Conservation (phyloP, 441 rosid species). For the Adansonia madagascariensis region DNA sequence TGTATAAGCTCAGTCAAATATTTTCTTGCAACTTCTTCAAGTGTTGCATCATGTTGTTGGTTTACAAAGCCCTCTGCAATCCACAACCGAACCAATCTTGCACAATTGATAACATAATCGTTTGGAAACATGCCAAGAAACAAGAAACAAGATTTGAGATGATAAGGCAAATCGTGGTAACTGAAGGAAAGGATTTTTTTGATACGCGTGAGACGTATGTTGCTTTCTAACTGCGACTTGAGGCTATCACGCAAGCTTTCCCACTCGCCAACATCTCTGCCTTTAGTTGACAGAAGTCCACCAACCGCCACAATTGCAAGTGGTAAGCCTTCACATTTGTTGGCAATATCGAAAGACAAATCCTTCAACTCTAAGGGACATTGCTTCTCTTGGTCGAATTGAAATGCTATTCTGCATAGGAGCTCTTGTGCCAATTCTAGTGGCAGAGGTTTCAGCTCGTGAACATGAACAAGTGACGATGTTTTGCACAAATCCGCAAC, state of each 20-base stretch:
- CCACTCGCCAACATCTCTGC: slow-evolving; percentile 9
- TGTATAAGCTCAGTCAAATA: slow-evolving; percentile 19
- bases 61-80: slow-evolving; percentile 30
- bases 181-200: slow-evolving; percentile 2
- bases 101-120: background rate
- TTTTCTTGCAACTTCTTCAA: slow-evolving; percentile 22
- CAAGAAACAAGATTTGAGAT: slow-evolving; percentile 28
- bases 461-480: background rate
- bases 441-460: background rate
- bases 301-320: slow-evolving; percentile 20
- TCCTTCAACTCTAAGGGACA: background rate
- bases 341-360: background rate
- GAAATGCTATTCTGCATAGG: slow-evolving; percentile 20
- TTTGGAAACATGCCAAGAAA: slow-evolving; percentile 26
- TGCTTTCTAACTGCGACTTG: background rate
- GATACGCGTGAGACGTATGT: background rate
- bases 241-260: background rate
- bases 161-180: slow-evolving; percentile 20
- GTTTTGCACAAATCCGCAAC: slow-evolving; percentile 11
- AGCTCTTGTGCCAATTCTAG: slow-evolving; percentile 17
- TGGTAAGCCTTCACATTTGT: background rate
- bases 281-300: slow-evolving; percentile 19
- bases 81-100: slow-evolving; percentile 24
- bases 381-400: background rate
- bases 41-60: background rate